Evolutionary conservation across 2,329 filamentous ascomycete genomes (phyloP).

Genomic region (Fusarium penzigii): DNA sequence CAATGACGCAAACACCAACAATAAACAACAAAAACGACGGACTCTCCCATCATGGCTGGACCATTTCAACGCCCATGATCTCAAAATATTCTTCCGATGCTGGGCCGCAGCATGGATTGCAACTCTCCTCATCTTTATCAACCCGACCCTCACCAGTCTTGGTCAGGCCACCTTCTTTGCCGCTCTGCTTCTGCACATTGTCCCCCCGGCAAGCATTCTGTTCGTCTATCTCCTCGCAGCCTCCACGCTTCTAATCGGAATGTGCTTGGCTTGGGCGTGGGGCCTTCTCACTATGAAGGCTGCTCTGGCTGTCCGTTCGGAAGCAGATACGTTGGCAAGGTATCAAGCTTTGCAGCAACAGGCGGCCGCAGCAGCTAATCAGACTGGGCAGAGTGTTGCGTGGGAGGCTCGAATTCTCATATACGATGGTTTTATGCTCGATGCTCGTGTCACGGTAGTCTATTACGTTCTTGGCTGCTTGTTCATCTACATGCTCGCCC

Average conservation of each 20-base stretch:
- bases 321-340: constrained; percentile 36
- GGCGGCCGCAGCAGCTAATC: constrained; percentile 36
- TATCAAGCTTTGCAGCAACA: constrained; percentile 36
- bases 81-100: constrained; percentile 50
- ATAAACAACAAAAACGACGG: too few relatives aligned
- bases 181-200: constrained; percentile 43
- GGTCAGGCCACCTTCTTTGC: constrained; percentile 49
- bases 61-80: constrained; percentile 48
- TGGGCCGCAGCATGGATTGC: constrained; percentile 47
- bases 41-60: constrained; percentile 33
- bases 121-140: constrained; percentile 48
- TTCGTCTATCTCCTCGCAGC: constrained; percentile 46
- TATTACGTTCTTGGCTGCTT: constrained; percentile 40
- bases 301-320: constrained; percentile 43
- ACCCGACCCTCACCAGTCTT: constrained; percentile 40
- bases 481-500: constrained; percentile 46
- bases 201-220: constrained; percentile 47
- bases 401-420: constrained; percentile 39
- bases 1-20: too few relatives aligned
- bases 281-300: constrained; percentile 51
- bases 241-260: constrained; percentile 45
- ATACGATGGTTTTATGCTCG: constrained; percentile 48
- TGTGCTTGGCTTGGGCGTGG: constrained; percentile 51
- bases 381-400: constrained; percentile 20
- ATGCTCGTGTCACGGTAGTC: constrained; percentile 44